These are phyloP conservation scores for Raphanus sativus DNA, from an alignment of 345 rosid genomes.

Conservation along the genomic window DNA sequence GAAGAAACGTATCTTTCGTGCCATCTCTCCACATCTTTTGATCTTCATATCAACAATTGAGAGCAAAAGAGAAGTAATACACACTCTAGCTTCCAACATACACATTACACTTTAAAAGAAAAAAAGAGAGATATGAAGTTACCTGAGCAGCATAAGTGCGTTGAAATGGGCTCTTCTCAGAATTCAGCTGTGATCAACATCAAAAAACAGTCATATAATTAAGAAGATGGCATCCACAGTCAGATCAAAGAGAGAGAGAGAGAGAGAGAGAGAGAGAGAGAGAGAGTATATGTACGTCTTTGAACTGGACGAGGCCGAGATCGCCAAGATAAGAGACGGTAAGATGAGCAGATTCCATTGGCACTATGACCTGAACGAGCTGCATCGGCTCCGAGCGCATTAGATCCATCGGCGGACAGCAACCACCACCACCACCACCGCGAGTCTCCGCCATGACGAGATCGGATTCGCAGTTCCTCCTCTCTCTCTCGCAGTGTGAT, in stretches of 20 bases:
- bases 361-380: constrained; percentile 86
- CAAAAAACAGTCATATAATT: constrained; percentile 5
- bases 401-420: constrained; percentile 96
- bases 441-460: constrained; percentile 49
- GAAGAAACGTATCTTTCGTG: constrained; percentile 83
- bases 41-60: constrained; percentile 48
- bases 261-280: neutral
- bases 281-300: constrained; percentile 61
- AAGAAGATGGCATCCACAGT: neutral
- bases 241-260: no score
- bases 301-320: constrained; percentile 90
- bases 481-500: neutral
- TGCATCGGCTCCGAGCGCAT: constrained; percentile 93
- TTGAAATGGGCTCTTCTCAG: constrained; percentile 92
- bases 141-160: constrained; percentile 97
- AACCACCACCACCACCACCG: constrained; percentile 59
- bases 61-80: neutral
- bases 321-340: constrained; percentile 90
- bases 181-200: constrained; percentile 67
- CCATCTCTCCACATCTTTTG: constrained; percentile 93
- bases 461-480: constrained; percentile 8
- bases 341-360: constrained; percentile 85
- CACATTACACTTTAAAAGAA: neutral
- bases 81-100: no score
- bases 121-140: neutral